These are phyloP conservation scores for Xylaria palmicola DNA, from an alignment of 495 filamentous ascomycete genomes.

Conservation along the genomic window DNA sequence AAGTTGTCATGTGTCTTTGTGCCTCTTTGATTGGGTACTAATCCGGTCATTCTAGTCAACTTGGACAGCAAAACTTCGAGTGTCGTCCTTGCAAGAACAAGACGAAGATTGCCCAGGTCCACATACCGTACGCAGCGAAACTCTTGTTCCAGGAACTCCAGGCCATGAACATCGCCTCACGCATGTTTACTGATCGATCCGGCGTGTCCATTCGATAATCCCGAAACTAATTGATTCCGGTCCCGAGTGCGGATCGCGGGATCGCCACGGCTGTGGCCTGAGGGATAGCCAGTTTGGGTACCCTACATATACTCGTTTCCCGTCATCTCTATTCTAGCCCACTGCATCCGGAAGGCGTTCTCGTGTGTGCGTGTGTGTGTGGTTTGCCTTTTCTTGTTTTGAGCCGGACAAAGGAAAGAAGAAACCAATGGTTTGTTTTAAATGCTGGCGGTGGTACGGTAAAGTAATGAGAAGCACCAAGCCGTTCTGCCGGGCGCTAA, in stretches of 20 bases:
- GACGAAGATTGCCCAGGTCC: constrained; percentile 93
- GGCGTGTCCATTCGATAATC: constrained; percentile 64
- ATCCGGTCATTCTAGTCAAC: constrained; percentile 60
- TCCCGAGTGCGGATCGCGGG: too few relatives aligned
- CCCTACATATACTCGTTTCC: not conserved
- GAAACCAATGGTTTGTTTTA: not conserved
- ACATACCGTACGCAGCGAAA: constrained; percentile 98
- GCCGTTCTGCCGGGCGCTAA: not conserved
- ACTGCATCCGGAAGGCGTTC: constrained; percentile 25
- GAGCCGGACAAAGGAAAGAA: not conserved
- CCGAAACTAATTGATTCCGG: not conserved
- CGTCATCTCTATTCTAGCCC: not conserved
- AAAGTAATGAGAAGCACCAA: not conserved
- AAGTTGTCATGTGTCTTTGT: constrained; percentile 46
- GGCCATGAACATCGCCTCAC: constrained; percentile 95
- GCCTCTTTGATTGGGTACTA: constrained; percentile 15
- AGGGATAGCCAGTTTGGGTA: not conserved
- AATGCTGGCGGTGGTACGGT: not conserved
- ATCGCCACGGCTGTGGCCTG: not conserved
- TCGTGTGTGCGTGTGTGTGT: constrained; percentile 5
- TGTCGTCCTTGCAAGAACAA: constrained; percentile 98
- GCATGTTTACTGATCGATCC: constrained; percentile 89
- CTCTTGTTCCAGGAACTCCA: constrained; percentile 97
- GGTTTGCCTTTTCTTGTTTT: not conserved
- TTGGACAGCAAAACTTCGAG: constrained; percentile 91